Conservation (phyloP, 2,329 filamentous ascomycete genomes). For the Pseudopithomyces maydicus region DNA sequence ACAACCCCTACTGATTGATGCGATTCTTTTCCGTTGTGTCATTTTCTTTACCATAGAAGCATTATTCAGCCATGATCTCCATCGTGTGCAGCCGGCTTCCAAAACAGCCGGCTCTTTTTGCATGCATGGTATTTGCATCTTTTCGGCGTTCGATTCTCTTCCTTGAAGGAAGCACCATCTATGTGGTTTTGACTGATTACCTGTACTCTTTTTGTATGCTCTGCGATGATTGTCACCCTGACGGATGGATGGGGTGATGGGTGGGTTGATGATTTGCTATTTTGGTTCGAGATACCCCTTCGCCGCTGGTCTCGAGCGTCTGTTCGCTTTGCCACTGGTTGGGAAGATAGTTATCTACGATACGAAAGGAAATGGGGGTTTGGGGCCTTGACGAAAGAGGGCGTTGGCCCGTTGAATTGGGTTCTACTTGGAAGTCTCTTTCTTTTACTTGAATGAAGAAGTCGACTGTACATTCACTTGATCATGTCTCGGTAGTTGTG, state of each 20-base stretch:
- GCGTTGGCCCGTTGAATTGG: too few species aligned
- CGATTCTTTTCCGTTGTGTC: background rate
- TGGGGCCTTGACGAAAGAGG: background rate
- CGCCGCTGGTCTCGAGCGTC: slow-evolving; percentile 42
- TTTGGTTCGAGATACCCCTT: slow-evolving; percentile 41
- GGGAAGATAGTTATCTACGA: slow-evolving; percentile 1
- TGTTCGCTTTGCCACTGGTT: slow-evolving; percentile 25
- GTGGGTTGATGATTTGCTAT: slow-evolving; percentile 17
- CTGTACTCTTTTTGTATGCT: slow-evolving; percentile 12
- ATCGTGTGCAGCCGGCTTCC: slow-evolving; percentile 12
- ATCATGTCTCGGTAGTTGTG: too few species aligned
- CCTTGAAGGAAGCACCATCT: slow-evolving; percentile 18
- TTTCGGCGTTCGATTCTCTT: slow-evolving; percentile 23
- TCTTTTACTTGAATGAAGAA: too few species aligned
- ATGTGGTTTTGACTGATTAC: background rate
- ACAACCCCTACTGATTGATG: slow-evolving; percentile 20
- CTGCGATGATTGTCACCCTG: background rate
- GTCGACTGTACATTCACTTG: too few species aligned
- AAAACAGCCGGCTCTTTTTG: background rate
- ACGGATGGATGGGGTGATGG: background rate
- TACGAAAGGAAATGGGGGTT: background rate
- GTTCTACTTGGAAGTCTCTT: too few species aligned
- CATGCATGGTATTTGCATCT: slow-evolving; percentile 13
- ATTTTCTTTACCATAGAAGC: background rate
- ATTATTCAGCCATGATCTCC: slow-evolving; percentile 10